Evolutionary conservation across 176 grass and related monocot species (phyloP).

Genomic region (Microstegium vimineum): DNA sequence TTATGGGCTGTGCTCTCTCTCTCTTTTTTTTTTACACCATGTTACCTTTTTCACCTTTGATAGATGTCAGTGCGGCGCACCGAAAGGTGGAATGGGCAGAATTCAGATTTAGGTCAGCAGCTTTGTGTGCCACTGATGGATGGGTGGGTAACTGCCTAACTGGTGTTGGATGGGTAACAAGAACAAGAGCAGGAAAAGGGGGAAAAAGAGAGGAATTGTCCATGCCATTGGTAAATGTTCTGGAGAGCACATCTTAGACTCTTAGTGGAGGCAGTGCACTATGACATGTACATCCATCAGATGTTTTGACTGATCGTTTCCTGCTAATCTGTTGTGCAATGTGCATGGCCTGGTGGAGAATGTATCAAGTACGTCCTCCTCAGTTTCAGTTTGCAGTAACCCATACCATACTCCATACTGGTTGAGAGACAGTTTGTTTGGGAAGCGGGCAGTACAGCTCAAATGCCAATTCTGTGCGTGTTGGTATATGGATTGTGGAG

Average conservation of each 20-base stretch:
- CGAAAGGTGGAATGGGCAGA: slow-evolving; percentile 4
- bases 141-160: not conserved
- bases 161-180: not conserved
- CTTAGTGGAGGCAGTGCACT: not conserved
- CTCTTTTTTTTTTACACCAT: not conserved
- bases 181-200: not conserved
- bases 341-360: not conserved
- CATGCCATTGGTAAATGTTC: not conserved
- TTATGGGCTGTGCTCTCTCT: slow-evolving; percentile 1
- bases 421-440: too few species aligned
- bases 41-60: slow-evolving; percentile 4
- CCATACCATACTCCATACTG: too few species aligned
- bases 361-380: not conserved
- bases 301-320: not conserved
- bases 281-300: not conserved
- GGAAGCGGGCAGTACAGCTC: too few species aligned
- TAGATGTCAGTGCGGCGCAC: not conserved
- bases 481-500: too few species aligned
- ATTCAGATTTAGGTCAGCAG: not conserved
- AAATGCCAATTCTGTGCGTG: too few species aligned
- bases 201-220: not conserved
- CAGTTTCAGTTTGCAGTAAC: too few species aligned
- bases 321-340: not conserved
- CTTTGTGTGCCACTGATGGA: not conserved
- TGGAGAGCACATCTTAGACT: not conserved